Base-by-base conservation (phyloP, 208 protist species). In the Crithidia expoeki region DNA sequence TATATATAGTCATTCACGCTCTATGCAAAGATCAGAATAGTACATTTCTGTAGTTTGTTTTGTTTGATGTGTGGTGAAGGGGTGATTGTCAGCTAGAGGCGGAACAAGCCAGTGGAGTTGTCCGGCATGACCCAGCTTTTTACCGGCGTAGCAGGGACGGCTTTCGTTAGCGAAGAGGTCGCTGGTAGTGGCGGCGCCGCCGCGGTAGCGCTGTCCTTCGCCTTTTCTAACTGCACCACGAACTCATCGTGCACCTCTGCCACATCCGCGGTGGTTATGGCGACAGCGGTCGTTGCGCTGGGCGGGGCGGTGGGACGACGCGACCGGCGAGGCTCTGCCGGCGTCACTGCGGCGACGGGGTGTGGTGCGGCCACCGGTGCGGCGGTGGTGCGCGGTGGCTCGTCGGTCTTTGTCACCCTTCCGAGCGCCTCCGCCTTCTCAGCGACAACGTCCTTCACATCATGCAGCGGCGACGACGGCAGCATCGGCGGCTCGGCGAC, bases 81-180 rank as follows among this genome's bases (percentile, higher is more conserved):
- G 12, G 33, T 23, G 19, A 14, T 16, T 10, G 7, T 19, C 1
- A 16, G 63, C 42, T 75, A 80, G 4, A 80, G 50, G 25, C 74
- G 74, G 47, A 80, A 80, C 16, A 80, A 50, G 36, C 74, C 74
- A 17, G 74, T 80, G 16, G 53, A 42, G 60, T 32, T 71, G 16
- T 67, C 68, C 11, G 68, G 58, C 33, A 68, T 62, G 6, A 38
- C 11, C 74, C 74, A 79, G 16, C 58, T 70, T 34, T 46, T 66
- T 25, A 44, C 14, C 38, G 61, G 25, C 10, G 50, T 44, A 7
- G 28, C 33, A 10, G 49, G 27, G n/a, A n/a, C n/a, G n/a, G n/a
- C n/a, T 7, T 42, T n/a, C n/a, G 2, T 28, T 11, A 28, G 14
- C 0, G 49, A 47, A 32, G 47, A n/a, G 4, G 61, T 27, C 27